phyloP scores from a whole-genome alignment of 768 basidiomycete genomes.

The Myochromella boudieri region DNA sequence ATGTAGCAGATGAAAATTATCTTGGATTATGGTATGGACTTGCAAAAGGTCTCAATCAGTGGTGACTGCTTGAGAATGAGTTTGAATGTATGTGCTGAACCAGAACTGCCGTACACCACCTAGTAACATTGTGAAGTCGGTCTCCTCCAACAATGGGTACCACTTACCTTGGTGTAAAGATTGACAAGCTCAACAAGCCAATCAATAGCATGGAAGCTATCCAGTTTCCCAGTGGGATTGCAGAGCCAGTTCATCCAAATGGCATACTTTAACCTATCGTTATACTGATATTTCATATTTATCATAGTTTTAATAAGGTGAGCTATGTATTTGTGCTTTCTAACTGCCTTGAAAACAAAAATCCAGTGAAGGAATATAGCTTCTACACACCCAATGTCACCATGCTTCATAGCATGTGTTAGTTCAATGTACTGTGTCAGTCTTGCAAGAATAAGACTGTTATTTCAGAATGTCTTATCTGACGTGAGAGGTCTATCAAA shows the following conservation, averaged over 20 bases:
- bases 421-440: conserved; percentile 31
- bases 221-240: conserved; percentile 14
- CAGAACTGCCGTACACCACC: conserved; percentile 12
- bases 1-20: conserved; percentile 24
- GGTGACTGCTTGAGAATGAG: conserved; percentile 18
- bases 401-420: conserved; percentile 23
- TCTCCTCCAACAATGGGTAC: not conserved
- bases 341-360: conserved; percentile 23
- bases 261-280: not conserved
- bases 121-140: not conserved
- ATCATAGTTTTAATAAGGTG: conserved; percentile 23
- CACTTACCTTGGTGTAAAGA: conserved; percentile 21
- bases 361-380: conserved; percentile 25
- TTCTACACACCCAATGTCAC: conserved; percentile 34
- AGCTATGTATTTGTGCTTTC: conserved; percentile 29
- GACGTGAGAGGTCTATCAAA: too few species aligned
- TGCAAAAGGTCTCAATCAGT: conserved; percentile 27
- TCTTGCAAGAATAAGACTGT: conserved; percentile 1
- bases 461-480: too few species aligned
- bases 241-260: conserved; percentile 9
- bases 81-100: conserved; percentile 12
- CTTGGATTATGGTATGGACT: conserved; percentile 17
- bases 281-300: conserved; percentile 21
- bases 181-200: conserved; percentile 36
- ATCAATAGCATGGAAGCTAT: conserved; percentile 15